Evolutionary conservation across 148 eudicot genomes (phyloP).

Genomic region (Linanthus parryae): DNA sequence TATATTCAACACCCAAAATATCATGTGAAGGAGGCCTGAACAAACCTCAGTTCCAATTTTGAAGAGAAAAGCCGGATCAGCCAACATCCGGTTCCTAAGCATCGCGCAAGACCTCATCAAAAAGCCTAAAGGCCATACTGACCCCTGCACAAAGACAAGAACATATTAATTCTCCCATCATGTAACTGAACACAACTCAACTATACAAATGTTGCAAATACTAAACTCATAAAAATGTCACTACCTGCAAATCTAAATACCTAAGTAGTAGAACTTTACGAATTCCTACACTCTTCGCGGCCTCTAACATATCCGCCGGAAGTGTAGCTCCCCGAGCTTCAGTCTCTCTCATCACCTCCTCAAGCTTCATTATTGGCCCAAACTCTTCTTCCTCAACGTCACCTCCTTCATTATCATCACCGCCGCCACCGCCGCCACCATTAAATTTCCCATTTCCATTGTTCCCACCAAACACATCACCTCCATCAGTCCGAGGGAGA

Average conservation of each 20-base stretch:
- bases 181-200: background rate
- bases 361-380: slow-evolving; percentile 53
- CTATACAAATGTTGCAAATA: background rate
- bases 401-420: slow-evolving; percentile 22
- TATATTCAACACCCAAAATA: no score
- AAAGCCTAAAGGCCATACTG: slow-evolving; percentile 34
- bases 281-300: slow-evolving; percentile 45
- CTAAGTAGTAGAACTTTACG: slow-evolving; percentile 36
- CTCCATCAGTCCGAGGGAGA: slow-evolving; percentile 19
- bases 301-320: slow-evolving; percentile 51
- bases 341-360: slow-evolving; percentile 46
- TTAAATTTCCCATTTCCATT: slow-evolving; percentile 24
- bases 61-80: slow-evolving; percentile 39
- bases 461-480: slow-evolving; percentile 25
- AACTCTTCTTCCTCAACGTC: slow-evolving; percentile 43
- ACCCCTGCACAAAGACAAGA: slow-evolving; percentile 20
- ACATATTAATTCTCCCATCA: background rate
- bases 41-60: slow-evolving; percentile 42
- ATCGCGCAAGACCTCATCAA: slow-evolving; percentile 29
- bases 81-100: slow-evolving; percentile 39
- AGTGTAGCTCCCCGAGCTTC: slow-evolving; percentile 49
- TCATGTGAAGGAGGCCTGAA: background rate
- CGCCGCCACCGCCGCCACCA: slow-evolving; percentile 26
- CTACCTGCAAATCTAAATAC: slow-evolving; percentile 56
- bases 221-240: background rate